A percentile compares a stretch with the other conserved stretches of the same genome.
Conservation (phyloP, 306 rosid species). For the Hippophae tibetana region DNA sequence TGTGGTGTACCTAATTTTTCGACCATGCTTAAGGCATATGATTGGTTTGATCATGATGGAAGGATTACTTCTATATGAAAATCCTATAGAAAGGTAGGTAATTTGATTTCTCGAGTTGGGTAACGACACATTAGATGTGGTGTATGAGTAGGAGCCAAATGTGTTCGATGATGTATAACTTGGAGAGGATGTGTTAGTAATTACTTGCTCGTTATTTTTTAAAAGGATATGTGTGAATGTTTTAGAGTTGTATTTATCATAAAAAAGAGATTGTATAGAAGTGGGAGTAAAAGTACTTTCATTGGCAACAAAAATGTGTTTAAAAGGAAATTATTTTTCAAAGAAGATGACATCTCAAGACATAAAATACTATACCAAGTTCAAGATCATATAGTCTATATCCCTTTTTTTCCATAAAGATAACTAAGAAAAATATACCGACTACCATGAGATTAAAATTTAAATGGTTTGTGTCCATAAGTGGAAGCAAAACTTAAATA, state of each 20-base stretch:
- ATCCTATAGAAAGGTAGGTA: background rate
- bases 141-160: too few relatives aligned
- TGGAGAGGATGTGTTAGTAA: too few relatives aligned
- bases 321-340: background rate
- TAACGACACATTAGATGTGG: background rate
- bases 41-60: background rate
- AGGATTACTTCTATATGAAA: background rate
- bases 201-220: too few relatives aligned
- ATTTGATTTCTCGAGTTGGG: background rate
- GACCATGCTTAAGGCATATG: background rate
- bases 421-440: conserved; percentile 3
- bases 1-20: background rate
- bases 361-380: background rate
- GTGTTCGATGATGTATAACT: too few relatives aligned
- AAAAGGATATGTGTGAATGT: too few relatives aligned
- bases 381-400: background rate
- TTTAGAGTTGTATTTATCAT: too few relatives aligned
- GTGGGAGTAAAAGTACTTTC: background rate
- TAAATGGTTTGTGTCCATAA: background rate
- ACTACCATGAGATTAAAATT: background rate
- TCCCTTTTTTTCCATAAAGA: background rate
- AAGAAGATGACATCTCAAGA: background rate
- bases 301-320: background rate
- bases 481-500: conserved; percentile 5
- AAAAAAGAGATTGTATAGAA: too few relatives aligned